A percentile compares a stretch with the other conserved stretches of the same genome.
phyloP scores from a whole-genome alignment of 2,329 filamentous ascomycete genomes.

The Elsinoe ampelina region DNA sequence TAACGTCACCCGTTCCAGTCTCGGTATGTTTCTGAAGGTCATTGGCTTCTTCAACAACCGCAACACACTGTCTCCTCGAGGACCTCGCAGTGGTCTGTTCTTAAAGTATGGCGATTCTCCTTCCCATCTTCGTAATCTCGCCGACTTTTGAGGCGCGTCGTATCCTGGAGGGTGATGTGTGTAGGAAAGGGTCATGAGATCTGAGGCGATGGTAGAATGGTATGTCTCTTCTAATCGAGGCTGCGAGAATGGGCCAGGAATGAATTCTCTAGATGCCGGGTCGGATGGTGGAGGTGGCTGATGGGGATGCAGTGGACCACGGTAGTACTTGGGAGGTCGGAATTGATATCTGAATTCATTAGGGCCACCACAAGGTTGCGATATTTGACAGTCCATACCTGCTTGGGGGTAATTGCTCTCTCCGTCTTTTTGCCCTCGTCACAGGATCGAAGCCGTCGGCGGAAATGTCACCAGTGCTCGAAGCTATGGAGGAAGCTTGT shows the following conservation, averaged over 20 bases:
- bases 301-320: constrained; percentile 85
- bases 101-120: constrained; percentile 89
- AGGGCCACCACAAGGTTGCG: neutral
- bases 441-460: constrained; percentile 41
- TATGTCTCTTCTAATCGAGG: constrained; percentile 86
- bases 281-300: constrained; percentile 82
- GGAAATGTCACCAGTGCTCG: constrained; percentile 30
- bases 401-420: constrained; percentile 41
- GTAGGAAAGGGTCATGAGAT: constrained; percentile 84
- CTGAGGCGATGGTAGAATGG: constrained; percentile 72
- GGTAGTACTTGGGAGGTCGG: constrained; percentile 87
- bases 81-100: constrained; percentile 75
- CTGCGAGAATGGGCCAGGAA: constrained; percentile 81
- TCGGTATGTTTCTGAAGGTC: constrained; percentile 76
- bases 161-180: constrained; percentile 75
- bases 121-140: constrained; percentile 76
- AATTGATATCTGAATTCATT: constrained; percentile 68
- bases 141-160: constrained; percentile 44
- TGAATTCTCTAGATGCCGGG: constrained; percentile 76
- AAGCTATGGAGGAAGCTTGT: constrained; percentile 36
- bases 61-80: constrained; percentile 66
- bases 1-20: constrained; percentile 70
- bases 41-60: constrained; percentile 57
- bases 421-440: constrained; percentile 35
- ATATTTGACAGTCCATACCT: constrained; percentile 32